Base-by-base conservation (phyloP, 2,329 filamentous ascomycete species). In the Emmonsia crescens region DNA sequence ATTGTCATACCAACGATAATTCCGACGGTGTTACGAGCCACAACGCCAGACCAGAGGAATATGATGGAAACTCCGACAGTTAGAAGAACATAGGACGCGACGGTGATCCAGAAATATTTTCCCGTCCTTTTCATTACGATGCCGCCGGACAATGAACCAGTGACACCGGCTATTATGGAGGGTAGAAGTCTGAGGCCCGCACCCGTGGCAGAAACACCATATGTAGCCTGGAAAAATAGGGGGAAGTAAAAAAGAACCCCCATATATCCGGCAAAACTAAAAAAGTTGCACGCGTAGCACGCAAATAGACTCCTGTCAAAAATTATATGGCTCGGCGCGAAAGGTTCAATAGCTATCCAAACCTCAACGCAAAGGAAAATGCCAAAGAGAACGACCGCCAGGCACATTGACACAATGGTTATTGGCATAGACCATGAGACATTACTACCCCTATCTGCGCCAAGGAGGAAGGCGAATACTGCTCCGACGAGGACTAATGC, bases 201-300 rank as follows among this genome's bases (percentile, higher is more conserved):
- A 60, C 78, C 72, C 0, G 86, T 85, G 0, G 89, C 86, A 3
- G 80, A 82, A 29, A 85, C 75, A 5, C 83, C 84, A 57, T 87
- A 79, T 0, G 87, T 85, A 5, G 86, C 88, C 73, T 93, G 89
- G 74, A 89, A 89, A 74, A 88, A 90, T 1, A 93, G 77, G 1
- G 89, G 88, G n/a, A 89, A 76, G 74, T 89, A 89, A 77, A 90
- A 93, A 3, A 89, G 66, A 0, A 81, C 75, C 0, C 83, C 81
- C 55, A 85, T 72, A 77, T 79, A 83, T 16, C 82, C 85, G 0
- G 79, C 83, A 60, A 88, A 82, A 59, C 82, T 80, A 72, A 89
- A 91, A 75, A 91, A 89, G 72, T 91, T 91, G 71, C 83, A 84
- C 1, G 85, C 73, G 67, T 88, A 91, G 70, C 83, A 84, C 2